Evolutionary conservation across 495 filamentous ascomycete species (phyloP).

Genomic region (Lindgomyces ingoldianus): DNA sequence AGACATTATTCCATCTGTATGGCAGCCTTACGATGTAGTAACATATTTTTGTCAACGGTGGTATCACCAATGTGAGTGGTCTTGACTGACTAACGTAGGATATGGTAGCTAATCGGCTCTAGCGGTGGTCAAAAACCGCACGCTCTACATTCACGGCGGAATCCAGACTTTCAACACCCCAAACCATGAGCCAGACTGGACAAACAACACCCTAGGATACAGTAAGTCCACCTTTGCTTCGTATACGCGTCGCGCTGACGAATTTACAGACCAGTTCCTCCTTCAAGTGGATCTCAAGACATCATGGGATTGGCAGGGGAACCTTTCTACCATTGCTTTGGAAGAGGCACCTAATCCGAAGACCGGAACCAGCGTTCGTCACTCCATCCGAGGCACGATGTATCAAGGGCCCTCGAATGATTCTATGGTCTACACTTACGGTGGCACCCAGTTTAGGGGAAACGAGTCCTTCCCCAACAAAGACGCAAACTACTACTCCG

Average conservation of each 20-base stretch:
- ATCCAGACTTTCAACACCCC: conserved; percentile 35
- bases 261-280: conserved; percentile 44
- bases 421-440: conserved; percentile 24
- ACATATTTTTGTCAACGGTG: conserved; percentile 23
- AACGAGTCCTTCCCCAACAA: conserved; percentile 15
- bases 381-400: conserved; percentile 42
- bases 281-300: conserved; percentile 44
- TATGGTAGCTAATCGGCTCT: background rate
- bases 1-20: conserved; percentile 1
- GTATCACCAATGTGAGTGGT: conserved; percentile 19
- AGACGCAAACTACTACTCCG: background rate
- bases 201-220: conserved; percentile 14
- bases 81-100: background rate
- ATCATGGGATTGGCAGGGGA: conserved; percentile 51
- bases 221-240: background rate
- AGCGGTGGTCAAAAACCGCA: conserved; percentile 45
- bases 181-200: background rate
- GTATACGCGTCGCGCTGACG: background rate
- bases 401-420: conserved; percentile 38
- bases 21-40: conserved; percentile 11
- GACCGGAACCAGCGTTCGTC: conserved; percentile 31
- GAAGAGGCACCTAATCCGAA: conserved; percentile 33
- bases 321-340: conserved; percentile 43
- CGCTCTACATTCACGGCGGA: conserved; percentile 48
- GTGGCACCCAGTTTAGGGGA: conserved; percentile 9